Evolutionary conservation across 2,329 filamentous ascomycete species (phyloP).

Genomic region (Fusarium abutilonis): DNA sequence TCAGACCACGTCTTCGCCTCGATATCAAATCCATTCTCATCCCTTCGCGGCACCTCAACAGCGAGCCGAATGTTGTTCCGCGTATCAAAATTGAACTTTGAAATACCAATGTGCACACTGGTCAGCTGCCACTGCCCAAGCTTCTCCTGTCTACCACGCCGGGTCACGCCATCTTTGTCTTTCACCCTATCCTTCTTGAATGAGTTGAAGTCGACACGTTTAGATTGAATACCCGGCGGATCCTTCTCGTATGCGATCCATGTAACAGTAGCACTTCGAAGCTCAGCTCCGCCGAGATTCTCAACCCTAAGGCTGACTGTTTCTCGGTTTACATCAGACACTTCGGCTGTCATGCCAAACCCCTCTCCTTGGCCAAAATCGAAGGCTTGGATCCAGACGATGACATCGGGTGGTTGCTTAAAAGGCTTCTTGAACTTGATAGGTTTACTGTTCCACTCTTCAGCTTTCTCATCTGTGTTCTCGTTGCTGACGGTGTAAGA

Average conservation of each 20-base stretch:
- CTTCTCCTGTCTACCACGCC: no score
- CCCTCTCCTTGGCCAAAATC: constrained; percentile 20
- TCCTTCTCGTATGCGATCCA: constrained; percentile 28
- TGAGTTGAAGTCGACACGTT: no score
- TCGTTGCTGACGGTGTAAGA: constrained; percentile 21
- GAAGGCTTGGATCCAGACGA: constrained; percentile 23
- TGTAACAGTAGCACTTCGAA: constrained; percentile 7
- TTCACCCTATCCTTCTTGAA: no score
- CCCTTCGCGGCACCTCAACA: no score
- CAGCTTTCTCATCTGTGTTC: constrained; percentile 15
- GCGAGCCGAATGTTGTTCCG: no score
- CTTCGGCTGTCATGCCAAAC: constrained; percentile 15
- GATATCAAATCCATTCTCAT: no score
- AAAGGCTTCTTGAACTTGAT: constrained; percentile 22
- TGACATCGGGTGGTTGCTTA: constrained; percentile 14
- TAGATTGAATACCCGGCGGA: constrained; percentile 1
- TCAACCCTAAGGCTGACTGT: constrained; percentile 27
- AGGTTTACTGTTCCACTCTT: constrained; percentile 10
- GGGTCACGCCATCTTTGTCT: no score
- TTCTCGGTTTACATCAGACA: constrained; percentile 4
- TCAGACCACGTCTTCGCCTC: no score
- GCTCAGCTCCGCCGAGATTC: constrained; percentile 15
- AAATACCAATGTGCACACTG: no score
- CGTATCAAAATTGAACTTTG: no score
- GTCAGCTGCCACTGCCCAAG: no score